phyloP scores from a whole-genome alignment of 225 moss, liverwort and hornwort species.

The Sphagnum tenellum region DNA sequence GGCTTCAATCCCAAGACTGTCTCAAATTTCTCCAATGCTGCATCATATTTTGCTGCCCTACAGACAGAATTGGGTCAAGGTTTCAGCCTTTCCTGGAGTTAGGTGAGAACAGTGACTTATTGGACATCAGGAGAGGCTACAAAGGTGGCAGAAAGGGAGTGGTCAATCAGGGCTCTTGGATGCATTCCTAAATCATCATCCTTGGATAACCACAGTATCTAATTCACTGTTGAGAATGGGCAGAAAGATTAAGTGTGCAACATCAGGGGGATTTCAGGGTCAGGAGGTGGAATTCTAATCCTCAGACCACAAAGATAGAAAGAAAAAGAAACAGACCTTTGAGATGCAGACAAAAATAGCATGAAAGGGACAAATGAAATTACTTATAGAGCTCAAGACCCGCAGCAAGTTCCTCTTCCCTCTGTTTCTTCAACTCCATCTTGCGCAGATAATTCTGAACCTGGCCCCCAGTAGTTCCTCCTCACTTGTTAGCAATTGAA shows the following conservation, averaged over 20 bases:
- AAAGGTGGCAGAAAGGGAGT: too few species aligned
- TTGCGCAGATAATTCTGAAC: slow-evolving; percentile 88
- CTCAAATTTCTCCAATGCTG: slow-evolving; percentile 77
- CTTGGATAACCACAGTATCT: too few species aligned
- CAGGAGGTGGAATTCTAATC: too few species aligned
- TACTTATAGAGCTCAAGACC: slow-evolving; percentile 78
- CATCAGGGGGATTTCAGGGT: too few species aligned
- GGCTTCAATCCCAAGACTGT: slow-evolving; percentile 88
- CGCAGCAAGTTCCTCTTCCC: slow-evolving; percentile 49
- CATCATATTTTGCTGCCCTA: slow-evolving; percentile 69
- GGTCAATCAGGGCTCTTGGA: too few species aligned
- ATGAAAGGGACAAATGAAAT: not conserved
- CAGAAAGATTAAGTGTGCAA: too few species aligned
- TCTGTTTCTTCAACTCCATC: slow-evolving; percentile 68
- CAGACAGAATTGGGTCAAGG: not conserved
- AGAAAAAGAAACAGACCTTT: too few species aligned
- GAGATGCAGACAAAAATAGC: not conserved
- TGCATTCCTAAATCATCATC: too few species aligned
- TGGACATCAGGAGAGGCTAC: too few species aligned
- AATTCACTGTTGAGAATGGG: too few species aligned
- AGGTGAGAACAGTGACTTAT: too few species aligned
- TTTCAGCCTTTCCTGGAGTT: not conserved
- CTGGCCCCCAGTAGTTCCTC: slow-evolving; percentile 12
- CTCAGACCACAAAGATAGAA: too few species aligned
- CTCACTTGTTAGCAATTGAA: not conserved